Percentiles rank a stretch among this genome's conserved stretches.
These are phyloP conservation scores for Colletotrichum chrysophilum DNA, from an alignment of 2,329 filamentous ascomycete genomes.

Conservation along the genomic window DNA sequence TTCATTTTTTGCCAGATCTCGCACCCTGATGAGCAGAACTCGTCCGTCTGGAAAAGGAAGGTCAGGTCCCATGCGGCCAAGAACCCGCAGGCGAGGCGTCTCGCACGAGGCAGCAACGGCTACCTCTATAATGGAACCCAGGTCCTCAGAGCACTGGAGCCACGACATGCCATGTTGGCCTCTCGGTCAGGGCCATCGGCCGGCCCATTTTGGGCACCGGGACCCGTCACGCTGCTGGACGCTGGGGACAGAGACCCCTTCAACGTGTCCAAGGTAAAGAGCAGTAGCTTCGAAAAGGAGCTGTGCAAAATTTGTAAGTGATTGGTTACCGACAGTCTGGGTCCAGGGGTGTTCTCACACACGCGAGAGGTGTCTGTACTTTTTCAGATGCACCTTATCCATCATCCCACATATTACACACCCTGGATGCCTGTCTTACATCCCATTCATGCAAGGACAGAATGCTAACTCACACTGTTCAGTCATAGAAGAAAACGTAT, in stretches of 20 bases:
- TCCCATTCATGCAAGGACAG: neutral
- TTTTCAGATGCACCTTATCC: neutral
- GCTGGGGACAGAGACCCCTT: slow-evolving; percentile 1
- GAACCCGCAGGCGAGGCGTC: slow-evolving; percentile 3
- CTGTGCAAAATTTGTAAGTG: slow-evolving; percentile 11
- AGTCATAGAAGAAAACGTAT: neutral
- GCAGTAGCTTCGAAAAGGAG: neutral
- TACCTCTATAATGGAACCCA: neutral
- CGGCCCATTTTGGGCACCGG: neutral
- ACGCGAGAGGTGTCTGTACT: neutral
- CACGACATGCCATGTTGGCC: neutral
- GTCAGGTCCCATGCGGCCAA: slow-evolving; percentile 27
- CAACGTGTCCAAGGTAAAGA: neutral
- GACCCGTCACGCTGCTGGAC: neutral
- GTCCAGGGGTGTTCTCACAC: neutral
- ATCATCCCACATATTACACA: neutral
- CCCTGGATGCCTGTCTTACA: neutral
- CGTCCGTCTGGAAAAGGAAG: slow-evolving; percentile 3
- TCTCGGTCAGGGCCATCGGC: neutral
- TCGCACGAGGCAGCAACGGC: neutral
- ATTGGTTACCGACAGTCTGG: neutral
- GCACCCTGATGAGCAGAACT: slow-evolving; percentile 12
- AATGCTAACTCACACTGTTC: neutral
- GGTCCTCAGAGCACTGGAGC: neutral
- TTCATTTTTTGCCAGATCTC: slow-evolving; percentile 26